Conservation (phyloP, 208 protist genomes). For the Crithidia fasciculata region DNA sequence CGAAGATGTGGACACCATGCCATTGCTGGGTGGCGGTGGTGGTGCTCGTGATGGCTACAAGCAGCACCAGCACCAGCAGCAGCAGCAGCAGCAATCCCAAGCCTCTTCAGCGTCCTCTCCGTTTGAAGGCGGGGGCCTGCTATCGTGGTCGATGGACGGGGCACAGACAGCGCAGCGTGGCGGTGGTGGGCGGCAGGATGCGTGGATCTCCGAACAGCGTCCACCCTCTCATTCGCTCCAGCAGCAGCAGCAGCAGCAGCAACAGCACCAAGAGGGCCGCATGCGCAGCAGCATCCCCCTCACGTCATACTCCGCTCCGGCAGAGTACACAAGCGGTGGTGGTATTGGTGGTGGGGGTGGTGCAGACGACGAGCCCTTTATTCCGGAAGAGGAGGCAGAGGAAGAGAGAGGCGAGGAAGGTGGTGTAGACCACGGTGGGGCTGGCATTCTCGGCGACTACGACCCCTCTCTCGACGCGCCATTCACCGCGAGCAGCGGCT, state of each 20-base stretch:
- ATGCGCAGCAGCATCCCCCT: not conserved
- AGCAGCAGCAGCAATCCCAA: slow-evolving; percentile 12
- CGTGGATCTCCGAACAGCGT: too few relatives aligned
- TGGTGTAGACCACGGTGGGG: not conserved
- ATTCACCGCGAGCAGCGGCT: not conserved
- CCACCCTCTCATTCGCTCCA: too few relatives aligned
- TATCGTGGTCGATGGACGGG: slow-evolving; percentile 30
- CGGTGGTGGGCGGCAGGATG: not conserved
- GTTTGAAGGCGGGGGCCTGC: slow-evolving; percentile 17
- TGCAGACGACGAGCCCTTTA: not conserved
- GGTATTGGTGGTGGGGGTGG: not conserved
- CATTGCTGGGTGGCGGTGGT: not conserved
- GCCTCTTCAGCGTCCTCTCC: not conserved
- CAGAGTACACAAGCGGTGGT: not conserved
- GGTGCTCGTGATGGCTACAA: too few relatives aligned
- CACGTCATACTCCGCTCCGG: not conserved
- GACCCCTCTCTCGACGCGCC: slow-evolving; percentile 11
- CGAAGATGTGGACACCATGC: not conserved
- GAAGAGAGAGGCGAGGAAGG: not conserved
- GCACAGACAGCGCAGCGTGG: not conserved
- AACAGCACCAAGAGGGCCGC: not conserved
- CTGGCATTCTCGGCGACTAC: slow-evolving; percentile 19
- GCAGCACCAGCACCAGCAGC: slow-evolving; percentile 10
- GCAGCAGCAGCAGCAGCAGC: not conserved
- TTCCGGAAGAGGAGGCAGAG: not conserved